Evolutionary conservation across 2,329 filamentous ascomycete species (phyloP).

Genomic region (Stachybotrys chlorohalonatus): DNA sequence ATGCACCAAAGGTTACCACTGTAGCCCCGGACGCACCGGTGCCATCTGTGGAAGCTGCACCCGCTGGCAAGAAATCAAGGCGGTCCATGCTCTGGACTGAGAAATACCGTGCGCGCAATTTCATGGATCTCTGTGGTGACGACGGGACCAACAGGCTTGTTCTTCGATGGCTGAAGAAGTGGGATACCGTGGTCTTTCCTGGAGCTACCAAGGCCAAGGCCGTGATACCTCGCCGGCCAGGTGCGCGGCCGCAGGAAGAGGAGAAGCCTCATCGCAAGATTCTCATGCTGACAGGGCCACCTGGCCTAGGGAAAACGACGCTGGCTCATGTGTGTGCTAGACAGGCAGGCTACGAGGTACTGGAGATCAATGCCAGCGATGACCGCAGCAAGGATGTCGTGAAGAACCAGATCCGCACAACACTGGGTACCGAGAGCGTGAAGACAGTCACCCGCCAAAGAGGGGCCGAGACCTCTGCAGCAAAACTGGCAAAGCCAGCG

Average conservation of each 20-base stretch:
- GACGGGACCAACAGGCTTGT: constrained; percentile 88
- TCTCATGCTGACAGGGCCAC: constrained; percentile 80
- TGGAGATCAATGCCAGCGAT: constrained; percentile 97
- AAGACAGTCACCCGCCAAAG: constrained; percentile 59
- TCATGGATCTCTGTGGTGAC: constrained; percentile 89
- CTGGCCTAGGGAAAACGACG: constrained; percentile 91
- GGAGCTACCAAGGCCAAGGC: constrained; percentile 54
- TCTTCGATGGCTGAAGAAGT: constrained; percentile 85
- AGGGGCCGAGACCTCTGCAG: constrained; percentile 39
- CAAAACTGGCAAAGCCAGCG: constrained; percentile 73
- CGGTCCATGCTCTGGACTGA: constrained; percentile 79
- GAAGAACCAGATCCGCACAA: constrained; percentile 82
- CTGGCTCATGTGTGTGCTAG: constrained; percentile 90
- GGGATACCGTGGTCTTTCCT: constrained; percentile 90
- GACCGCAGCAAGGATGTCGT: constrained; percentile 87
- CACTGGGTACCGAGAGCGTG: constrained; percentile 88
- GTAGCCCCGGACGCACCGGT: constrained; percentile 23
- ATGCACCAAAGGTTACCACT: constrained; percentile 16
- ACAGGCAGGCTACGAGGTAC: constrained; percentile 91
- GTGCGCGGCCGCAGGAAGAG: constrained; percentile 40
- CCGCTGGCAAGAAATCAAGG: constrained; percentile 28
- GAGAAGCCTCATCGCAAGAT: constrained; percentile 81
- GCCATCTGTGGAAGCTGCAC: constrained; percentile 30
- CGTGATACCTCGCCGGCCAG: constrained; percentile 31
- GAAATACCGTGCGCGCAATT: constrained; percentile 88